phyloP scores from a whole-genome alignment of 202 grass and related monocot species.

The Hordeum pubiflorum region DNA sequence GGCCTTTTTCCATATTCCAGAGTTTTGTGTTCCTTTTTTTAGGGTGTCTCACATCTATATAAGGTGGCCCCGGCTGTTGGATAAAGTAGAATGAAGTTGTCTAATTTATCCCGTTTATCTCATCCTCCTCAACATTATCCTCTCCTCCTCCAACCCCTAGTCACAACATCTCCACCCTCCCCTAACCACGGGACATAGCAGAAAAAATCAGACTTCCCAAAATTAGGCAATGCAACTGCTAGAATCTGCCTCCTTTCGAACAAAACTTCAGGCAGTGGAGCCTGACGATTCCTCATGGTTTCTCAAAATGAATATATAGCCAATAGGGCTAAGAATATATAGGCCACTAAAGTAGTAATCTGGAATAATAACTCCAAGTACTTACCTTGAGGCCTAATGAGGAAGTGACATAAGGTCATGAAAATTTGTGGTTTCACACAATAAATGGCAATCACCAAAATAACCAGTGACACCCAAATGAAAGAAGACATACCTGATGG shows the following conservation, averaged over 20 bases:
- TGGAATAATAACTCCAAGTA: neutral
- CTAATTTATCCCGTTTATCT: neutral
- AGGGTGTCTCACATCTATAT: neutral
- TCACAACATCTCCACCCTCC: neutral
- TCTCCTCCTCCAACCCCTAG: neutral
- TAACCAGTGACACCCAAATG: conserved; percentile 19
- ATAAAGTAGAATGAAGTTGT: neutral
- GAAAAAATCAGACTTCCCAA: neutral
- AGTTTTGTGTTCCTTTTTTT: neutral
- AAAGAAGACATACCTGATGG: conserved; percentile 35
- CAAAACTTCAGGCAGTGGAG: neutral
- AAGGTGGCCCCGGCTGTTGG: neutral
- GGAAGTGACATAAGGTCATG: conserved; percentile 11
- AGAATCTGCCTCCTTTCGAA: neutral
- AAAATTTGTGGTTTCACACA: neutral
- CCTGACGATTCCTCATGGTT: neutral
- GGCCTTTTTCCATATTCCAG: neutral
- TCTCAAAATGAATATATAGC: neutral
- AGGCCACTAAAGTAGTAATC: neutral
- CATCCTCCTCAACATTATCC: neutral
- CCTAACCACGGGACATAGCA: neutral
- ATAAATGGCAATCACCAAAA: neutral
- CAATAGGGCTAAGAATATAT: neutral
- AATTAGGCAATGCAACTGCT: neutral
- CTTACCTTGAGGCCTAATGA: neutral